Conservation (phyloP, 2,329 filamentous ascomycete species). For the Colletotrichum sp. region DNA sequence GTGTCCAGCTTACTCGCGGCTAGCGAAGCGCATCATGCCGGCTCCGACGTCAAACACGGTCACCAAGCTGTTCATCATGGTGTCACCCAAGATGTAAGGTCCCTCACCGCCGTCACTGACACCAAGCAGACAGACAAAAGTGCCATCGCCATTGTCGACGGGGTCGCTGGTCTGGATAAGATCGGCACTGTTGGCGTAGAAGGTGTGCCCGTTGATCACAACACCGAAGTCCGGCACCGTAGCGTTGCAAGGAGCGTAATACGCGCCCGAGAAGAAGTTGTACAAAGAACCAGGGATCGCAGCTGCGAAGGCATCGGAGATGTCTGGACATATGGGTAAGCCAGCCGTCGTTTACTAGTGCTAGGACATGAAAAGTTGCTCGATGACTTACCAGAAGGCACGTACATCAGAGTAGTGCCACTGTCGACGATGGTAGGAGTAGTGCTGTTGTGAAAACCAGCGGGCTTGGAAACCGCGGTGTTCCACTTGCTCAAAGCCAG, state of each 20-base stretch:
- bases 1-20: not conserved
- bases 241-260: slow-evolving; percentile 32
- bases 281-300: not conserved
- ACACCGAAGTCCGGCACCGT: slow-evolving; percentile 32
- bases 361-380: too few relatives aligned
- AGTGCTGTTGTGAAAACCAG: not conserved
- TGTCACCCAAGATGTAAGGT: slow-evolving; percentile 30
- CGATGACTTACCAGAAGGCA: not conserved
- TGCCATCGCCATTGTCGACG: slow-evolving; percentile 15
- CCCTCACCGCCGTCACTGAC: slow-evolving; percentile 25
- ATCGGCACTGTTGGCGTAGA: slow-evolving; percentile 28
- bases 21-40: slow-evolving; percentile 33
- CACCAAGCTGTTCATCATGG: slow-evolving; percentile 32
- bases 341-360: too few relatives aligned
- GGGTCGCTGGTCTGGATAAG: slow-evolving; percentile 28
- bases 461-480: not conserved
- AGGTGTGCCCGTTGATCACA: slow-evolving; percentile 26
- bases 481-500: not conserved
- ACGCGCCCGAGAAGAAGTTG: not conserved
- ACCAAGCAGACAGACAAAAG: slow-evolving; percentile 29
- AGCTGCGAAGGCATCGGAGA: not conserved
- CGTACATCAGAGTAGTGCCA: not conserved
- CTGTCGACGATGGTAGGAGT: not conserved
- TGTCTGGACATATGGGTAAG: not conserved
- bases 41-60: slow-evolving; percentile 34